Evolutionary conservation across 495 filamentous ascomycete species (phyloP), one percentile per base, ranked within the genome.

Genomic region (Aspergillus nidulans): DNA sequence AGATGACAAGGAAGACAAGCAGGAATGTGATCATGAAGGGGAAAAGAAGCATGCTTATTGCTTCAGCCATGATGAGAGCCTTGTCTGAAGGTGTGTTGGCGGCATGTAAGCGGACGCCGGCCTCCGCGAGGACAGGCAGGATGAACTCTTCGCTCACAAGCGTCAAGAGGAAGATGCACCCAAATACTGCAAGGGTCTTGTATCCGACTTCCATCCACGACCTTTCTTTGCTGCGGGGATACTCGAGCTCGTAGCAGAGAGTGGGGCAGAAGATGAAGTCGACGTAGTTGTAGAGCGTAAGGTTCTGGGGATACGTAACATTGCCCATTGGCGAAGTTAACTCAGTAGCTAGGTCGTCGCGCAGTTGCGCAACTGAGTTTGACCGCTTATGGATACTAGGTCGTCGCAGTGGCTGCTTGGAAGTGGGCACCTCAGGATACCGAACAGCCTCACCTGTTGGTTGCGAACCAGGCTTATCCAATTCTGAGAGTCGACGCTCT

Each of bases 11-110:
- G 77, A 98, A 98, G 12, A 97, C 88, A 12, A 98, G 82, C 19
- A 98, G 72, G 70, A 98, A 92, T 21, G 89, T 95, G 43, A 97
- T 78, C 90, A 97, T 97, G 72, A 97, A 98, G 1, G 94, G 94
- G 70, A 97, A 97, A 8, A 98, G 78, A 20, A 98, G 83, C 78
- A 90, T 84, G 58, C 87, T 92, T 60, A 96, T 94, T n/a, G 86
- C 91, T 75, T 98, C 94, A 21, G 88, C 81, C 18, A 98, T 77
- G 62, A 97, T 83, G 40, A 98, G 80, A 3, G 79, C 79, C 44
- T 79, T 84, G 46, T 98, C 94, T 19, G 76, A 68, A 23, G 77
- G 62, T 15, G 78, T 84, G 1, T 72, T 65, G 4, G 81, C 78
- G 8, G 65, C 57, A 53, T 88, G 80, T 6, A 98, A 77, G 19